Evolutionary conservation across 148 eudicot genomes (phyloP).

Genomic region (Chenopodium formosanum): DNA sequence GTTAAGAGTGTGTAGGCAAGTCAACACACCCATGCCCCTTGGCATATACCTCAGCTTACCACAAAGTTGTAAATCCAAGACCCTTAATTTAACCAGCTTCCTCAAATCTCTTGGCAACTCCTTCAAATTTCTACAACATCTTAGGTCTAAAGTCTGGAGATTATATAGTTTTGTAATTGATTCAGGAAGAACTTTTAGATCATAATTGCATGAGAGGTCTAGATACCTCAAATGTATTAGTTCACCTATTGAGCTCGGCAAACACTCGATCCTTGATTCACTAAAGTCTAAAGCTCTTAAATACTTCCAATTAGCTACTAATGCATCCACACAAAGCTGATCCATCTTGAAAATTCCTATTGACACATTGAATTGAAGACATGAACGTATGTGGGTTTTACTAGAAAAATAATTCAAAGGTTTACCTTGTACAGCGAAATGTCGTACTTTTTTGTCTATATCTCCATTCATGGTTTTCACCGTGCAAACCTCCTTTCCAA

Average conservation of each 20-base stretch:
- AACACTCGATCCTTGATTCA: accelerated
- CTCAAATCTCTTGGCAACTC: too few relatives aligned
- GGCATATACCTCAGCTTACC: too few relatives aligned
- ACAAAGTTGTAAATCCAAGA: too few relatives aligned
- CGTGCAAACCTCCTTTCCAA: background rate
- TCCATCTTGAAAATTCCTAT: background rate
- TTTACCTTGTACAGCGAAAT: background rate
- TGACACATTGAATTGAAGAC: background rate
- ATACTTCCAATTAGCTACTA: background rate
- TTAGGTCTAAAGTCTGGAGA: too few relatives aligned
- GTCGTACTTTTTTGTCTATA: background rate
- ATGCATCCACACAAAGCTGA: background rate
- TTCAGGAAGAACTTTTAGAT: too few relatives aligned
- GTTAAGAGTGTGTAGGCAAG: too few relatives aligned
- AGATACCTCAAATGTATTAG: background rate
- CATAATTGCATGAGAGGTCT: accelerated
- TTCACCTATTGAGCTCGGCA: slow-evolving; percentile 14
- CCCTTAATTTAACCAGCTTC: too few relatives aligned
- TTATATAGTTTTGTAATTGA: too few relatives aligned
- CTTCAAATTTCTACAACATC: accelerated
- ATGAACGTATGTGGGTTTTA: slow-evolving; percentile 8
- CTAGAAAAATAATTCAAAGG: too few relatives aligned
- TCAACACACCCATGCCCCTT: too few relatives aligned
- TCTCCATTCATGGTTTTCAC: too few relatives aligned
- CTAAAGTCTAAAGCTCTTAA: slow-evolving; percentile 9